Evolutionary conservation across 2,329 filamentous ascomycete genomes (phyloP).

Genomic region (Epichloe glyceriae): DNA sequence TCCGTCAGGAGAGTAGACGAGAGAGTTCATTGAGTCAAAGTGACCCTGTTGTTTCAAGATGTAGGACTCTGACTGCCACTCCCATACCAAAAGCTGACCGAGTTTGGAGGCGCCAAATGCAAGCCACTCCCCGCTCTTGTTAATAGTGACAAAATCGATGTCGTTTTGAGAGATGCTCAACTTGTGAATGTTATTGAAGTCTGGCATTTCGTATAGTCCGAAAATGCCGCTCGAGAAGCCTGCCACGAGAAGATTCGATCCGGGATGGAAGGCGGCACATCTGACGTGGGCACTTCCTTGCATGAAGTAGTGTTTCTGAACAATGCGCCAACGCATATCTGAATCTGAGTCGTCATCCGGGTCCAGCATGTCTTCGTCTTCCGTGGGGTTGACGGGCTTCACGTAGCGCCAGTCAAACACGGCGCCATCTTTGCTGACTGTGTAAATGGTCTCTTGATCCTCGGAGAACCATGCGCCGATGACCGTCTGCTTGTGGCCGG

Average conservation of each 20-base stretch:
- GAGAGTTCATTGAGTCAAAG: conserved; percentile 86
- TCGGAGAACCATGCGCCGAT: conserved; percentile 94
- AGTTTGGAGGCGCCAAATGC: conserved; percentile 93
- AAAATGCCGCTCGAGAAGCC: conserved; percentile 94
- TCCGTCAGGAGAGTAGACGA: conserved; percentile 88
- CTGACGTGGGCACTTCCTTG: conserved; percentile 77
- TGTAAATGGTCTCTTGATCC: conserved; percentile 91
- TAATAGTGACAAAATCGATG: conserved; percentile 89
- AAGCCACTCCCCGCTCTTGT: conserved; percentile 90
- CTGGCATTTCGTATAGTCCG: conserved; percentile 86
- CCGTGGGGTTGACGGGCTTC: conserved; percentile 41
- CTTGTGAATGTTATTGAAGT: conserved; percentile 91
- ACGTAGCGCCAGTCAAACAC: conserved; percentile 88
- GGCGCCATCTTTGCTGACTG: conserved; percentile 93
- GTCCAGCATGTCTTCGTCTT: conserved; percentile 46
- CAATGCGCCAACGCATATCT: conserved; percentile 78
- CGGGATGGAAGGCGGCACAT: conserved; percentile 79
- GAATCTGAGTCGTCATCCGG: conserved; percentile 48
- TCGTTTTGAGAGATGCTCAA: conserved; percentile 90
- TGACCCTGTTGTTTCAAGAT: conserved; percentile 97
- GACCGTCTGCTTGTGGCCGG: conserved; percentile 81
- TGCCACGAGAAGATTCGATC: conserved; percentile 83
- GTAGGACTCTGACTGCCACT: conserved; percentile 99
- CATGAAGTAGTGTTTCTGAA: conserved; percentile 87
- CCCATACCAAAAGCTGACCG: conserved; percentile 95